Conservation (phyloP, 306 rosid genomes). For the Fragaria ananassa region DNA sequence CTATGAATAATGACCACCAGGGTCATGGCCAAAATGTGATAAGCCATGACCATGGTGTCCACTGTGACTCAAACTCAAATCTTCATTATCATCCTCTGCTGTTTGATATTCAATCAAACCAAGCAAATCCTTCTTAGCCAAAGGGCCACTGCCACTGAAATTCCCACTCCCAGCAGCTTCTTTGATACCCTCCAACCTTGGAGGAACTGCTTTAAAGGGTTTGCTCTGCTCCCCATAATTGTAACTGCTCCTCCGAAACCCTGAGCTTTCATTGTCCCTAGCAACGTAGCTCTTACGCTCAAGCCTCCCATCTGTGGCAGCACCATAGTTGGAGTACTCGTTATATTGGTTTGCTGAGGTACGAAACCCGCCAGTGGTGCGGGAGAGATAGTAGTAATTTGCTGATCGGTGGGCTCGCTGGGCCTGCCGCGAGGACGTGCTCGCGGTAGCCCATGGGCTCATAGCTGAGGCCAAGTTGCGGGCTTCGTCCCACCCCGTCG, state of each 20-base stretch:
- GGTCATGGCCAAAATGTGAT: neutral
- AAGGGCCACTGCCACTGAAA: slow-evolving; percentile 27
- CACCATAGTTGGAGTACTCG: slow-evolving; percentile 23
- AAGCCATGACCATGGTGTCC: slow-evolving; percentile 13
- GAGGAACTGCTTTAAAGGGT: slow-evolving; percentile 12
- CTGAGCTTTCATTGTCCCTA: slow-evolving; percentile 27
- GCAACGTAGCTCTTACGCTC: slow-evolving; percentile 74
- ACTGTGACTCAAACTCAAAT: neutral
- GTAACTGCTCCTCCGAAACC: slow-evolving; percentile 4
- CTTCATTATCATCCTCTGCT: slow-evolving; percentile 21
- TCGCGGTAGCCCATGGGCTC: slow-evolving; percentile 56
- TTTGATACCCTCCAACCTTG: slow-evolving; percentile 28
- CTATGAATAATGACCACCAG: neutral
- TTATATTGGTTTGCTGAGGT: slow-evolving; percentile 23
- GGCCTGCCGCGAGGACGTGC: slow-evolving; percentile 22
- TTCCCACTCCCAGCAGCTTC: slow-evolving; percentile 12
- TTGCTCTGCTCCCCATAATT: slow-evolving; percentile 26
- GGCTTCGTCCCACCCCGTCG: slow-evolving; percentile 46
- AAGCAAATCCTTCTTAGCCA: slow-evolving; percentile 60
- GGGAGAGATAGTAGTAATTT: slow-evolving; percentile 61
- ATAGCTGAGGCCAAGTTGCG: slow-evolving; percentile 50
- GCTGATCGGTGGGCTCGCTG: slow-evolving; percentile 45
- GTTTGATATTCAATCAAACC: slow-evolving; percentile 29
- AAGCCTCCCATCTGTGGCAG: slow-evolving; percentile 43
- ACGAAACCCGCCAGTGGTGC: slow-evolving; percentile 32